These are phyloP conservation scores for Ilyonectria robusta DNA, from an alignment of 2,329 filamentous ascomycete genomes.

Conservation along the genomic window DNA sequence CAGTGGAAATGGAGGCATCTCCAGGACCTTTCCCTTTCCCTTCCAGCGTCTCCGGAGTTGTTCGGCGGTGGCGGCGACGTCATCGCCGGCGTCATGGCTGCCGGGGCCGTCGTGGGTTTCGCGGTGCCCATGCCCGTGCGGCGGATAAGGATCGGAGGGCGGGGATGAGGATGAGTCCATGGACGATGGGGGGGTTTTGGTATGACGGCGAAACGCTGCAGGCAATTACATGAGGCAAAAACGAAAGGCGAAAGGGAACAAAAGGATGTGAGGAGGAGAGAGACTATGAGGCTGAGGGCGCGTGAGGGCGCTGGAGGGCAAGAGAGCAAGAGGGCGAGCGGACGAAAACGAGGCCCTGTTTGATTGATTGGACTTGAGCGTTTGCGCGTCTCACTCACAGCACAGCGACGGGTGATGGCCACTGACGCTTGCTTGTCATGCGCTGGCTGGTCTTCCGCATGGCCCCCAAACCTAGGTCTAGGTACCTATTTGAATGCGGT, in stretches of 20 bases:
- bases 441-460: background rate
- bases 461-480: background rate
- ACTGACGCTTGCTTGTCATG: background rate
- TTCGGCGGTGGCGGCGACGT: conserved; percentile 17
- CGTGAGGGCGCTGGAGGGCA: background rate
- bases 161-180: conserved; percentile 29
- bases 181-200: background rate
- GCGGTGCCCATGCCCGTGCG: conserved; percentile 8
- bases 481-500: background rate
- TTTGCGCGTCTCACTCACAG: background rate
- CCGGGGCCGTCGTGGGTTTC: conserved; percentile 7
- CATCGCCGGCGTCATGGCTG: background rate
- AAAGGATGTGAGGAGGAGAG: conserved; percentile 26
- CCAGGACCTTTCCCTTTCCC: conserved; percentile 25
- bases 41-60: conserved; percentile 28
- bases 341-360: conserved; percentile 1
- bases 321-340: background rate
- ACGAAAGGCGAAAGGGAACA: conserved; percentile 7
- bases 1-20: background rate
- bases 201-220: conserved; percentile 4
- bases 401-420: background rate
- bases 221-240: conserved; percentile 22
- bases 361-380: conserved; percentile 6
- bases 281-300: background rate
- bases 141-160: conserved; percentile 14